Evolutionary conservation across 331 rosid genomes (phyloP).

Genomic region (Pyrus hybrid): DNA sequence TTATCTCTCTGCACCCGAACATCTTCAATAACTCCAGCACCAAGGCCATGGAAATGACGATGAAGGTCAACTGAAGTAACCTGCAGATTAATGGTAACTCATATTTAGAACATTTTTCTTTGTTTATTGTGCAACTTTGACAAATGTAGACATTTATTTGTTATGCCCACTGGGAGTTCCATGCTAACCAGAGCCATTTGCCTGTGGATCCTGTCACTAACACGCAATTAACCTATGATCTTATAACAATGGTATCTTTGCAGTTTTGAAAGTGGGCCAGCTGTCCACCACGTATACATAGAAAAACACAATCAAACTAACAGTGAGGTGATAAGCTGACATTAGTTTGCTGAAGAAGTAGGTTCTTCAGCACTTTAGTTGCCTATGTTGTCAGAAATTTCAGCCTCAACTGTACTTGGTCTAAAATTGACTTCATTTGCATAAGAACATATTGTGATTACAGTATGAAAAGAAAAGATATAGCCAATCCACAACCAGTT

Average conservation of each 20-base stretch:
- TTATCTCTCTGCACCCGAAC: constrained; percentile 85
- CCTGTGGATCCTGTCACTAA: background rate
- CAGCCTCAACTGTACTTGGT: background rate
- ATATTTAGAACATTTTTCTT: background rate
- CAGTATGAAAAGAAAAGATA: background rate
- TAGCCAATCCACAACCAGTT: background rate
- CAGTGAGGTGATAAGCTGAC: background rate
- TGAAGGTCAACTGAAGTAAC: constrained; percentile 81
- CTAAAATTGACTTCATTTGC: background rate
- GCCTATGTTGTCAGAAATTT: background rate
- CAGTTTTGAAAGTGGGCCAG: background rate
- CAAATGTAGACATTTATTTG: background rate
- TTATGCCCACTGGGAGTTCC: background rate
- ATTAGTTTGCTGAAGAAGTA: background rate
- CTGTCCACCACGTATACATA: background rate
- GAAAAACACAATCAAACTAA: background rate
- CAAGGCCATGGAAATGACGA: constrained; percentile 69
- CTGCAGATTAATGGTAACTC: constrained; percentile 33
- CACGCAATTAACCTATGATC: background rate
- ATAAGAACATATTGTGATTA: background rate
- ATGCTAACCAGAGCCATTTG: background rate
- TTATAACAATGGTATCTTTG: background rate
- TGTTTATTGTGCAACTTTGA: background rate
- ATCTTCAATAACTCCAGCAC: constrained; percentile 78
- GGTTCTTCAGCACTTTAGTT: background rate